phyloP scores from a whole-genome alignment of 1,284 basidiomycete genomes.

The Trametes polyzona region DNA sequence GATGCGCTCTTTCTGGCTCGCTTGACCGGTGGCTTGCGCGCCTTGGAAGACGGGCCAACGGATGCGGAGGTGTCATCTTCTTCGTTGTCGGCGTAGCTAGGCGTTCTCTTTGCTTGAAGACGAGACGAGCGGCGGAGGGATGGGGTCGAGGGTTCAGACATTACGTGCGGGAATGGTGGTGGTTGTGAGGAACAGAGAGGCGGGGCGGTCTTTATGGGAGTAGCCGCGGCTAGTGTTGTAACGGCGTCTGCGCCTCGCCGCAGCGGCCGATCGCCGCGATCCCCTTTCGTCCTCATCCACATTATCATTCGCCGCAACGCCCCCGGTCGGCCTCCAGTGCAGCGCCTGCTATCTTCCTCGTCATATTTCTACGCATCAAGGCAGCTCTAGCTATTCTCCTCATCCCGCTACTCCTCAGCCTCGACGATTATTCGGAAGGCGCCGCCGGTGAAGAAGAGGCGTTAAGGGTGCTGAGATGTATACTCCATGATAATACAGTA shows the following conservation, averaged over 20 bases:
- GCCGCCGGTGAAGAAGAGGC: too few relatives aligned
- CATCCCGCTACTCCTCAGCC: too few relatives aligned
- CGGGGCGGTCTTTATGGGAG: neutral
- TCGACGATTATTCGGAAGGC: too few relatives aligned
- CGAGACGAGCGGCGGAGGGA: constrained; percentile 7
- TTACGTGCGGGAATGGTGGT: neutral
- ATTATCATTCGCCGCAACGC: too few relatives aligned
- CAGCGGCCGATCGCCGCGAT: too few relatives aligned
- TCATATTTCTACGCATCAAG: too few relatives aligned
- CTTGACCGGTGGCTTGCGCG: constrained; percentile 6
- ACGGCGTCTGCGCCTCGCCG: too few relatives aligned
- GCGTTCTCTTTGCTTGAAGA: neutral
- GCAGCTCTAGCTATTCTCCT: too few relatives aligned
- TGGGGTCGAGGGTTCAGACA: neutral
- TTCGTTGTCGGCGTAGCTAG: neutral
- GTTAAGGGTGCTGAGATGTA: too few relatives aligned
- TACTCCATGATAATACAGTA: too few relatives aligned
- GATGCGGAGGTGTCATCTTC: neutral
- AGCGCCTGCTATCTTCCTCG: too few relatives aligned
- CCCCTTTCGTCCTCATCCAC: too few relatives aligned
- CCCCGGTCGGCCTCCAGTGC: neutral
- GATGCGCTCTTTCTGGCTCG: constrained; percentile 7
- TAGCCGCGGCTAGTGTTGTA: neutral
- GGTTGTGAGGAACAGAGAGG: neutral
- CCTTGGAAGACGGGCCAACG: neutral